These are phyloP conservation scores for Ceratobasidium sp. DNA, from an alignment of 1,284 basidiomycete genomes.

Conservation along the genomic window DNA sequence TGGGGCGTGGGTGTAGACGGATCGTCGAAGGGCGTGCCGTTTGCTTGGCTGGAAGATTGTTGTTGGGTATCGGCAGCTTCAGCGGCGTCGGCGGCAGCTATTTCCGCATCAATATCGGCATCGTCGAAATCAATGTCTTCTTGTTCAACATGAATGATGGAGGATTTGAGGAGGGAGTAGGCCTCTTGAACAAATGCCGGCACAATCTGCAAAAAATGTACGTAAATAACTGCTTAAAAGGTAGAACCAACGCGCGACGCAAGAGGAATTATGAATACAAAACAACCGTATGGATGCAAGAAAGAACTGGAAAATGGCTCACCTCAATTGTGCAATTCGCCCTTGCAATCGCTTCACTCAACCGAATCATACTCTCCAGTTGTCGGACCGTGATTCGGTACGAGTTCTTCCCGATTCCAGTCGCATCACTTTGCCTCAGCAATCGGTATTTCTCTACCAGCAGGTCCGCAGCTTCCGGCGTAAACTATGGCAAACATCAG, in stretches of 20 bases:
- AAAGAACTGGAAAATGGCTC: too few species aligned
- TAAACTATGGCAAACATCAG: slow-evolving; percentile 67
- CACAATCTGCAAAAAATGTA: slow-evolving; percentile 68
- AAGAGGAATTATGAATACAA: too few species aligned
- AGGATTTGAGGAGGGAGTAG: slow-evolving; percentile 90
- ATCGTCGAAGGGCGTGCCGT: not conserved
- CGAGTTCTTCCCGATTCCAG: slow-evolving; percentile 75
- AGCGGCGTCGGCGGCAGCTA: slow-evolving; percentile 49
- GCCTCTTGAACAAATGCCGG: slow-evolving; percentile 96
- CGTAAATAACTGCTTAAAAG: not conserved
- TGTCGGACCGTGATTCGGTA: slow-evolving; percentile 67
- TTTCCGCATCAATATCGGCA: slow-evolving; percentile 61
- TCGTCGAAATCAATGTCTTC: slow-evolving; percentile 99
- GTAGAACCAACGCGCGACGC: too few species aligned
- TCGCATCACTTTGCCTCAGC: slow-evolving; percentile 90
- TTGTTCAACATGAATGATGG: slow-evolving; percentile 99
- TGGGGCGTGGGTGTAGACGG: slow-evolving; percentile 19
- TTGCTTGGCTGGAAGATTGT: slow-evolving; percentile 8
- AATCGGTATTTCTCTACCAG: slow-evolving; percentile 96
- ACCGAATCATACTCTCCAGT: slow-evolving; percentile 66
- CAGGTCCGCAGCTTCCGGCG: slow-evolving; percentile 89
- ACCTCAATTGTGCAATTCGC: slow-evolving; percentile 94
- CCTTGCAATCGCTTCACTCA: slow-evolving; percentile 78
- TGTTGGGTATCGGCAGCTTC: slow-evolving; percentile 47
- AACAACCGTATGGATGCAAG: too few species aligned